Evolutionary conservation across 331 rosid species (phyloP).

Genomic region (Acacia concinna): DNA sequence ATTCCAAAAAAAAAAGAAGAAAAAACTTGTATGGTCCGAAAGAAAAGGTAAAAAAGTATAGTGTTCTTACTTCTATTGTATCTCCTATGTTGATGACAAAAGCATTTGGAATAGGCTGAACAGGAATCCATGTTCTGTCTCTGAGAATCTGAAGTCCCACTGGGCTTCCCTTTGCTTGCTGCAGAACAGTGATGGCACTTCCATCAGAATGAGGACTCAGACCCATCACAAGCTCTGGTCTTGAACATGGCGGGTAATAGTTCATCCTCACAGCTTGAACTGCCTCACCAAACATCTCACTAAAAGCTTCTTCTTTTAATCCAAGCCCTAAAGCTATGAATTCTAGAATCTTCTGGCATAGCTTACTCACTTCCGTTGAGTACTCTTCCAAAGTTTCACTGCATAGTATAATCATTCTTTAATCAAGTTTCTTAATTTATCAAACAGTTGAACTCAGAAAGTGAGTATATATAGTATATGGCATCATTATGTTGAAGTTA

Average conservation of each 20-base stretch:
- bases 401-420: slow-evolving; percentile 19
- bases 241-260: slow-evolving; percentile 86
- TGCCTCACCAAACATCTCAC: slow-evolving; percentile 73
- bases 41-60: neutral
- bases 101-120: slow-evolving; percentile 80
- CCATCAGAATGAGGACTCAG: slow-evolving; percentile 99
- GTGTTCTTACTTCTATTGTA: slow-evolving; percentile 68
- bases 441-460: slow-evolving; percentile 10
- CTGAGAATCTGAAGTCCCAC: slow-evolving; percentile 89
- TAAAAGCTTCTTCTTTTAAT: slow-evolving; percentile 53
- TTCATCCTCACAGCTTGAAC: slow-evolving; percentile 98
- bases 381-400: slow-evolving; percentile 81
- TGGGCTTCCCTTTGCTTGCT: slow-evolving; percentile 77
- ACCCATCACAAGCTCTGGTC: slow-evolving; percentile 99
- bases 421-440: neutral
- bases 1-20: neutral
- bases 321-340: slow-evolving; percentile 72
- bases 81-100: slow-evolving; percentile 94
- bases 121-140: slow-evolving; percentile 68
- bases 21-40: neutral
- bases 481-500: neutral
- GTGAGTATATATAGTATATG: neutral
- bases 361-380: slow-evolving; percentile 64
- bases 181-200: slow-evolving; percentile 92
- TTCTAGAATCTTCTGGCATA: slow-evolving; percentile 62